Percentiles rank a stretch among this genome's conserved stretches.
Evolutionary conservation across 1,139 yeast species (phyloP).

Genomic region (Pichia sp.): DNA sequence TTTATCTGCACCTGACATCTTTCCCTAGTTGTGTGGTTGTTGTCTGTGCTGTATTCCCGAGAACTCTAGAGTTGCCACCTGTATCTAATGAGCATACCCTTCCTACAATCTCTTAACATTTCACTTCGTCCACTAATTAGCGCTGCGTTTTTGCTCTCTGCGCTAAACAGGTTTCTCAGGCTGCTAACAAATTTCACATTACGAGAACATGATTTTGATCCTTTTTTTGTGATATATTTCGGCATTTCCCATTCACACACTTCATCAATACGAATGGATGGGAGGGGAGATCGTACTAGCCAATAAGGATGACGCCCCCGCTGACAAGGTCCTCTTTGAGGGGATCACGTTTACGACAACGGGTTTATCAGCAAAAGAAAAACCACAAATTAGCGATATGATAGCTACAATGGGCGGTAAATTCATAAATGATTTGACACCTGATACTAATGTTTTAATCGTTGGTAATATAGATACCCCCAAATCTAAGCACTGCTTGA

Average conservation of each 20-base stretch:
- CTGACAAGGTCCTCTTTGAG: conserved; percentile 10
- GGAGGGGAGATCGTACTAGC: not conserved
- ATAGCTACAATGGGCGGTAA: conserved; percentile 63
- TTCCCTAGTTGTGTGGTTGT: too few relatives aligned
- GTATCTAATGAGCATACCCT: too few relatives aligned
- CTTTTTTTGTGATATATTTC: too few relatives aligned
- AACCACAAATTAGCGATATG: conserved; percentile 35
- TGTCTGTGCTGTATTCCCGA: too few relatives aligned
- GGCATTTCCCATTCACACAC: too few relatives aligned
- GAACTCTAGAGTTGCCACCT: too few relatives aligned
- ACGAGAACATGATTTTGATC: not conserved
- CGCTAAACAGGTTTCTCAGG: not conserved
- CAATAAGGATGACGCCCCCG: not conserved
- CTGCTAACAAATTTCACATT: too few relatives aligned
- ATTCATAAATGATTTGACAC: conserved; percentile 59
- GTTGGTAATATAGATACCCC: conserved; percentile 69
- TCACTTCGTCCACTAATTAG: not conserved
- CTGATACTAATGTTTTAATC: conserved; percentile 62
- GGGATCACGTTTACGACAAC: conserved; percentile 20
- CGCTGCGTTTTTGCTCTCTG: conserved; percentile 2
- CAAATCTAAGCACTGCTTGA: conserved; percentile 64
- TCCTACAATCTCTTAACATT: too few relatives aligned
- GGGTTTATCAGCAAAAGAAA: conserved; percentile 20
- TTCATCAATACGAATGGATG: conserved; percentile 5
- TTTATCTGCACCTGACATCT: conserved; percentile 6